Percentiles rank a stretch among this genome's conserved stretches.
phyloP scores from a whole-genome alignment of 1,284 basidiomycete species.

The Sanghuangporus baumii region DNA sequence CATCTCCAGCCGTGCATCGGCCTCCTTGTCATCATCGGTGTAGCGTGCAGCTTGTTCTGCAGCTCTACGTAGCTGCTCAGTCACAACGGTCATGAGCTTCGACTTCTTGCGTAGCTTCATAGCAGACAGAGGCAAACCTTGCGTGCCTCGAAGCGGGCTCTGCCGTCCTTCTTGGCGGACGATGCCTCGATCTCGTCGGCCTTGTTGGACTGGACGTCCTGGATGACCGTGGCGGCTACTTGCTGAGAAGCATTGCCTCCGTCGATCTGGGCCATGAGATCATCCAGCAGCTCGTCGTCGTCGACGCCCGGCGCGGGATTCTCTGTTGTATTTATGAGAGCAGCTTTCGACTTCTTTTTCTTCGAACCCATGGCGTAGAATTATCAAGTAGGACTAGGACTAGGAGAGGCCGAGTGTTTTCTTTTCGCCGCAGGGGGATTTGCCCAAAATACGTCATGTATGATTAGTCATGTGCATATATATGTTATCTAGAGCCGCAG shows the following conservation, averaged over 20 bases:
- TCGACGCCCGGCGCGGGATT: constrained; percentile 31
- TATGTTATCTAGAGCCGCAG: background rate
- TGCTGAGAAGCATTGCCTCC: constrained; percentile 45
- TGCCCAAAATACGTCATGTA: background rate
- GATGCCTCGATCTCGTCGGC: constrained; percentile 32
- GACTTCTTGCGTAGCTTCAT: constrained; percentile 3
- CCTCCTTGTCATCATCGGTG: constrained; percentile 43
- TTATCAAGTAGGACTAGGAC: no score
- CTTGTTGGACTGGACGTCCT: constrained; percentile 39
- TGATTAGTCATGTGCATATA: background rate
- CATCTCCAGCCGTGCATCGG: constrained; percentile 12
- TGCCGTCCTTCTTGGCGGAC: constrained; percentile 57
- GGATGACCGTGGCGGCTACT: constrained; percentile 45
- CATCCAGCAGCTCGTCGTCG: constrained; percentile 60
- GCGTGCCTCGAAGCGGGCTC: constrained; percentile 70
- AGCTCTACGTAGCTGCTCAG: constrained; percentile 66
- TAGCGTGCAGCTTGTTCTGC: constrained; percentile 60
- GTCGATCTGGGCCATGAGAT: constrained; percentile 69
- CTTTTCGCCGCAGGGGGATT: background rate
- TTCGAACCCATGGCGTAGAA: constrained; percentile 35
- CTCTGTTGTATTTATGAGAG: constrained; percentile 26
- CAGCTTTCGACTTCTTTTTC: constrained; percentile 50
- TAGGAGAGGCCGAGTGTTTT: background rate
- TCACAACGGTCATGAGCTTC: constrained; percentile 2
- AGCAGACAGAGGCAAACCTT: constrained; percentile 46